Percentiles rank a stretch among this genome's conserved stretches.
These are phyloP conservation scores for Coniochaeta sp. DNA, from an alignment of 2,329 filamentous ascomycete species.

Conservation along the genomic window DNA sequence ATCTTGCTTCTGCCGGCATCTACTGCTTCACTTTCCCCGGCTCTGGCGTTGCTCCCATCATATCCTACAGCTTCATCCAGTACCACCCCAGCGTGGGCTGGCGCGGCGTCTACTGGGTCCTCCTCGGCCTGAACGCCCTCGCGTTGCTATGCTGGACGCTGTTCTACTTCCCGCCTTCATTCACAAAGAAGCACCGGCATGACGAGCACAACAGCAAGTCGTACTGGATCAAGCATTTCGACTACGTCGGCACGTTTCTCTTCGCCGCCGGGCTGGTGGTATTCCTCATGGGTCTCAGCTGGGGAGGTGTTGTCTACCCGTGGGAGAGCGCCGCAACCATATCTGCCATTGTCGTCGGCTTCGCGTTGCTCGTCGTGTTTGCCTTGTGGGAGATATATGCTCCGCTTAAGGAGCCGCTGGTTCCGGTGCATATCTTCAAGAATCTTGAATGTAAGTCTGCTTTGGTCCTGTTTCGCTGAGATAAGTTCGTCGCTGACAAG, in stretches of 20 bases:
- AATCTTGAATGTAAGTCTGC: constrained; percentile 19
- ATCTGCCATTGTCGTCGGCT: constrained; percentile 9
- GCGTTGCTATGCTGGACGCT: constrained; percentile 7
- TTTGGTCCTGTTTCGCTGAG: not conserved
- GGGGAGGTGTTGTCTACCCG: constrained; percentile 27
- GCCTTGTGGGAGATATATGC: constrained; percentile 23
- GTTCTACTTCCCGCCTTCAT: constrained; percentile 13
- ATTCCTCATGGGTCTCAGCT: constrained; percentile 40
- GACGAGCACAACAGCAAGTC: constrained; percentile 1
- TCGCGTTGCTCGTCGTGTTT: constrained; percentile 10
- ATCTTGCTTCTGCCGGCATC: constrained; percentile 6
- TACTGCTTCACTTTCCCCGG: constrained; percentile 10
- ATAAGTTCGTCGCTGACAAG: not conserved
- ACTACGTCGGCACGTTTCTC: constrained; percentile 40
- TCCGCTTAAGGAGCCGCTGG: constrained; percentile 21
- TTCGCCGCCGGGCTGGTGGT: constrained; percentile 38
- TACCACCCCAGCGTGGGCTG: constrained; percentile 9
- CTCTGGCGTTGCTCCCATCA: constrained; percentile 8
- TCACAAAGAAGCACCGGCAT: constrained; percentile 9
- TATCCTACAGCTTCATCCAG: constrained; percentile 10
- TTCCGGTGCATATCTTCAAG: constrained; percentile 26
- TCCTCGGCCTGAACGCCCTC: constrained; percentile 9
- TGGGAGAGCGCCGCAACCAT: constrained; percentile 30
- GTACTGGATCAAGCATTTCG: constrained; percentile 22
- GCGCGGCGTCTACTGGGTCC: constrained; percentile 11